Base-by-base conservation (phyloP, 1,284 basidiomycete genomes). In the Trametes pubescens region DNA sequence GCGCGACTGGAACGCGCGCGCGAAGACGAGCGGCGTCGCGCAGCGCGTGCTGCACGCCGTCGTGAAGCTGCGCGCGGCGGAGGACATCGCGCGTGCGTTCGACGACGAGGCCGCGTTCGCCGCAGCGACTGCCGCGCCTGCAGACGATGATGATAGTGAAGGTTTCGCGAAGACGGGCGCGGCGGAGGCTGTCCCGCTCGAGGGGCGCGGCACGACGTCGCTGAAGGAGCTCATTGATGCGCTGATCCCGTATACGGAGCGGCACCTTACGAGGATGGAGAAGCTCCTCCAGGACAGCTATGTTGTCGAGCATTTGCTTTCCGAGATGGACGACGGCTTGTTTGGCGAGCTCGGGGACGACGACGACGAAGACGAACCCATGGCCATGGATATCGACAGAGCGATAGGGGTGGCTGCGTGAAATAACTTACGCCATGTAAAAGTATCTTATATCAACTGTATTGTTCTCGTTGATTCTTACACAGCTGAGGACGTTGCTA, bases 1-100 rank as follows among this genome's bases (percentile, higher is more conserved):
- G 38, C 86, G 94, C 49, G 91, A 94, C 71, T 99, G 97, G 97
- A 99, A 99, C 78, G 91, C 96, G 13, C 92, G 90, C 61, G 92
- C 93, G 7, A 91, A 90, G 72, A 96, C 94, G 24, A 90, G 92
- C 64, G 79, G 80, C n/a, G 84, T 98, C 46, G 97, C 98, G 0
- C 97, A 99, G 78, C 82, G 82, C 18, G 83, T 99, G 32, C 80
- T 99, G 57, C 88, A 94, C 73, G 90, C 95, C 4, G 80, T 99
- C 57, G 79, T 99, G 62, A 92, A 93, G 71, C 77, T 92, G 62
- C 86, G 89, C 47, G 80, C 88, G 0, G 87, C 90, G 1, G 89
- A 92, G 35, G 89, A 94, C 34, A 80, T 99, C 54, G 78, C 90
- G 53, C 77, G 79, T n/a, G 91, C 93, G 9, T 96, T 96, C 72